Conservation (phyloP, 495 filamentous ascomycete species). For the Tuber calosporum region DNA sequence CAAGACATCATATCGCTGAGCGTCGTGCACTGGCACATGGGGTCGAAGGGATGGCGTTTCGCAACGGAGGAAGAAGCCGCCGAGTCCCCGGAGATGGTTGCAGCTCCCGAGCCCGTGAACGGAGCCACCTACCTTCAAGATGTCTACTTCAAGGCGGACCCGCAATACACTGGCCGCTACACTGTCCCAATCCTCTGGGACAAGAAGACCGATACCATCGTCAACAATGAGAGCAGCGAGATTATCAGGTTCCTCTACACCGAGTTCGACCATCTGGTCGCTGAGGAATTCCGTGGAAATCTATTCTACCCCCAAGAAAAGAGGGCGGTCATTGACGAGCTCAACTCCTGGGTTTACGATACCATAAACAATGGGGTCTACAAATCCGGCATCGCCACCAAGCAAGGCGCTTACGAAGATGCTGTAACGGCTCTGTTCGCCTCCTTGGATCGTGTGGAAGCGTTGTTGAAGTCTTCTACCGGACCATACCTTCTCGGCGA, state of each 20-base stretch:
- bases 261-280: conserved; percentile 67
- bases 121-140: conserved; percentile 59
- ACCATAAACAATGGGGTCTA: conserved; percentile 86
- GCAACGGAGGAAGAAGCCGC: conserved; percentile 52
- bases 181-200: conserved; percentile 79
- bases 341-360: conserved; percentile 78
- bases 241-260: conserved; percentile 64
- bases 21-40: conserved; percentile 61
- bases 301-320: conserved; percentile 59
- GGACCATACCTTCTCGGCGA: conserved; percentile 64
- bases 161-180: conserved; percentile 63
- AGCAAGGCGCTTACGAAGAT: conserved; percentile 69
- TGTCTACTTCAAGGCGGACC: conserved; percentile 63
- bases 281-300: conserved; percentile 52
- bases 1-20: conserved; percentile 64
- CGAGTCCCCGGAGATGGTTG: conserved; percentile 50
- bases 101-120: conserved; percentile 58
- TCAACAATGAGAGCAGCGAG: conserved; percentile 80
- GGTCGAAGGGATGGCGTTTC: conserved; percentile 70
- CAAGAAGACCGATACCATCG: conserved; percentile 61
- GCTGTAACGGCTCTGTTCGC: conserved; percentile 61
- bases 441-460: conserved; percentile 64
- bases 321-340: conserved; percentile 58
- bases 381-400: conserved; percentile 51
- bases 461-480: conserved; percentile 51